Base-by-base conservation (phyloP, 2,329 filamentous ascomycete genomes). In the Fusarium burgessii region DNA sequence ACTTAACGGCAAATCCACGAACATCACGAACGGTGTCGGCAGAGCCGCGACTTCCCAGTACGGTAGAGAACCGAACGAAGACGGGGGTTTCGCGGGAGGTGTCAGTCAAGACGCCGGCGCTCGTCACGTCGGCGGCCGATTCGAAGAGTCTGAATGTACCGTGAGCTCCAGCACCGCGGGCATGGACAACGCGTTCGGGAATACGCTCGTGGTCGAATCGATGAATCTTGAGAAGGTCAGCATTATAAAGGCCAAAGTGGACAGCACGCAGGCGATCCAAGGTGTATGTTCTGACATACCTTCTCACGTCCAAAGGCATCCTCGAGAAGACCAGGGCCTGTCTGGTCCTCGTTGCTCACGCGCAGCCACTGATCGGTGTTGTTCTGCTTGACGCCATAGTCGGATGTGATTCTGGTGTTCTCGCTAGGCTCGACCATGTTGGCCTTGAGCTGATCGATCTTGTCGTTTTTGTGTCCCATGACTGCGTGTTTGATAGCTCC, bases 21-120 rank as follows among this genome's bases (percentile, higher is more conserved):
- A 94, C 91, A 83, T 96, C 93, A n/a, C 93, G 88, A 2, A 94
- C 93, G 0, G 92, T 95, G 77, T 96, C 93, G 9, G 92, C 91
- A 55, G 90, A 93, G 15, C 93, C 93, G 36, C 90, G 87, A 77
- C 89, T 93, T 10, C 92, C 92, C 4, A 93, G 85, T 0, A 93
- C 93, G 0, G 93, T 95, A 0, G 92, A 95, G 79, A 96, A 95
- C 1, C 93, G 90, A 18, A 80, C 17, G 13, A 80, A 80, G 0
- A 80, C 55, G 0, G 78, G 78, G 0, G 78, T 82, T 73, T 91
- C 79, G 72, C 92, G 90, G 14, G 85, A 87, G 0, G 83, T 81
- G 5, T 83, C 81, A 1, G 79, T 82, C 7, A 93, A 79, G 73
- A 93, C 88, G 0, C 87, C 90, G 10, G 91, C 91, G 9, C 86